Evolutionary conservation across 2,329 filamentous ascomycete species (phyloP).

Genomic region (Podosphaera aphanis): DNA sequence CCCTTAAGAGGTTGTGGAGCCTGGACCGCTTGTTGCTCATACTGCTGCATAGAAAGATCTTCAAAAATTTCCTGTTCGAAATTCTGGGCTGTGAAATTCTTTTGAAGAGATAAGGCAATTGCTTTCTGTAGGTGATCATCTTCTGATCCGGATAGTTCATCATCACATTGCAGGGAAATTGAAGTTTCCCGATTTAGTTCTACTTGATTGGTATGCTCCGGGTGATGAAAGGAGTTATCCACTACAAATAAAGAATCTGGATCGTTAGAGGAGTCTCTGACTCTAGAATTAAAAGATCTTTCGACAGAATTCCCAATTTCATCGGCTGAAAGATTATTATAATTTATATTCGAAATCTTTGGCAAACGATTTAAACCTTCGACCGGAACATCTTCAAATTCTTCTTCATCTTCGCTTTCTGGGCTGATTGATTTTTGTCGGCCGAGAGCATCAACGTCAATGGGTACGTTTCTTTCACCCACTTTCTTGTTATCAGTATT

Average conservation of each 20-base stretch:
- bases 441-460: conserved; percentile 57
- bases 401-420: conserved; percentile 38
- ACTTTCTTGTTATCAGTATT: conserved; percentile 52
- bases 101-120: conserved; percentile 64
- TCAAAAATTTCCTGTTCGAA: conserved; percentile 22
- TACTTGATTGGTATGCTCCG: conserved; percentile 17
- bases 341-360: conserved; percentile 6
- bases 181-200: conserved; percentile 63
- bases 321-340: conserved; percentile 10
- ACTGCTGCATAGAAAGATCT: conserved; percentile 28
- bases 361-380: conserved; percentile 17
- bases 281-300: conserved; percentile 6
- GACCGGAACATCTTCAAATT: conserved; percentile 18
- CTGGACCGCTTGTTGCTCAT: conserved; percentile 30
- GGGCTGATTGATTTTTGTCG: conserved; percentile 32
- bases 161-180: conserved; percentile 36
- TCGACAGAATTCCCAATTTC: conserved; percentile 11
- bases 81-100: conserved; percentile 21
- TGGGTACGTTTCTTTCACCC: conserved; percentile 64
- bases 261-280: conserved; percentile 3
- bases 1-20: conserved; percentile 27
- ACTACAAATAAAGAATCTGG: conserved; percentile 14
- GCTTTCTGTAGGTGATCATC: conserved; percentile 60
- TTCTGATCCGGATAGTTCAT: conserved; percentile 23
- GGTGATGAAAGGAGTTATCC: conserved; percentile 4